Evolutionary conservation across 192 early-diverging fungal species (phyloP), one percentile per base, ranked within the genome.

Genomic region (Backusella macrospora): DNA sequence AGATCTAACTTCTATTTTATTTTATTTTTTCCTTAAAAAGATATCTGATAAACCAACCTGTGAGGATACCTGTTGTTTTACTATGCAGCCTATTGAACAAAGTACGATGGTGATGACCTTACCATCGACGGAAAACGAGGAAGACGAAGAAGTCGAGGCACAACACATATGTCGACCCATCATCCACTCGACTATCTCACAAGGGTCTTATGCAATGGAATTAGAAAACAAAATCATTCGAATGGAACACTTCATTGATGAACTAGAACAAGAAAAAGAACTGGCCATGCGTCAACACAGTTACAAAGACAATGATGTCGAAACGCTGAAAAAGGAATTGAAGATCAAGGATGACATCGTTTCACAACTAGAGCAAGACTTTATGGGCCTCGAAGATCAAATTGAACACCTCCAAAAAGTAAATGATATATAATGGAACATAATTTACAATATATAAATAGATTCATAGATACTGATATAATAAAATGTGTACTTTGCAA

Each of bases 101-200:
- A 72, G 73, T 8, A 74, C 68, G 3, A 74, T 82, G n/a, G 76
- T 78, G 5, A 77, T 82, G 77, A 77, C 80, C 14, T 64, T 78
- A 37, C 79, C 79, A 43, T 45, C 67, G 0, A 75, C 75, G 8
- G 78, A 80, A 65, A 44, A 67, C 29, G 74, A 75, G 34, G 72
- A 64, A 26, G 52, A 81, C 7, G 49, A 67, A 39, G 76, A 74
- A 43, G 63, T 78, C 39, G 76, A 75, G 62, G 76, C 76, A 29
- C 80, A 82, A 47, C 80, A 82, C 49, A 82, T 82, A 12, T 82
- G 80, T 71, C 73, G 80, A 26, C 80, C 80, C 4, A 65, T 82
- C 15, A 78, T 82, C 47, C 76, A 78, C 45, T 82, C 80, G 3
- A 49, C 65, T 39, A 78, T 78, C 15, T 78, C 76, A 5, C 75